These are phyloP conservation scores for Botryosphaeria dothidea DNA, from an alignment of 2,329 filamentous ascomycete genomes.

Conservation along the genomic window DNA sequence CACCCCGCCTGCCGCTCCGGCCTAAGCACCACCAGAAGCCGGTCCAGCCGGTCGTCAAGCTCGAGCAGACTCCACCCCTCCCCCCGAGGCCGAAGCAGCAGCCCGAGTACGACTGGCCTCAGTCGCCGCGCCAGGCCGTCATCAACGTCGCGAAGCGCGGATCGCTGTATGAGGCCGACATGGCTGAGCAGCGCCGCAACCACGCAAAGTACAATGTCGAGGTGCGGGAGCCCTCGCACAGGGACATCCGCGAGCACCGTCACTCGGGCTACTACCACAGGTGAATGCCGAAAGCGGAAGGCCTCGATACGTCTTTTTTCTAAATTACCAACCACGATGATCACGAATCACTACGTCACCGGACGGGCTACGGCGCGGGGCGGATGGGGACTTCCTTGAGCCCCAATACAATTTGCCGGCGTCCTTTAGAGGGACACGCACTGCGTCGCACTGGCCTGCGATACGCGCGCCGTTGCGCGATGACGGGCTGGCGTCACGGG, in stretches of 20 bases:
- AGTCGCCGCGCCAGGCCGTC: conserved; percentile 27
- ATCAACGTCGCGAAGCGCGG: conserved; percentile 33
- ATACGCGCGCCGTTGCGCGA: not conserved
- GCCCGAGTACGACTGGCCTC: conserved; percentile 23
- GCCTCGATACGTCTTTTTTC: conserved; percentile 4
- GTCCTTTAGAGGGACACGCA: not conserved
- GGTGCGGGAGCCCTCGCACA: conserved; percentile 41
- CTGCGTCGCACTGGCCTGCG: not conserved
- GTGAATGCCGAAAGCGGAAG: not conserved
- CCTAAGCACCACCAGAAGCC: conserved; percentile 16
- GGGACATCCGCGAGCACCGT: conserved; percentile 38
- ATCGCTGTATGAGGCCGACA: conserved; percentile 43
- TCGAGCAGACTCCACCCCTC: not conserved
- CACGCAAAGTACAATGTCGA: conserved; percentile 42
- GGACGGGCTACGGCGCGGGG: not conserved
- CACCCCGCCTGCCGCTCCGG: conserved; percentile 34
- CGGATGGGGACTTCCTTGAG: conserved; percentile 2
- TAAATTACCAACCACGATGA: not conserved
- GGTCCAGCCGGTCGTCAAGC: conserved; percentile 1
- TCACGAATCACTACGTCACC: conserved; percentile 7
- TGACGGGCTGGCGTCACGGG: not conserved
- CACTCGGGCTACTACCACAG: conserved; percentile 42
- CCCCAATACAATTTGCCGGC: not conserved
- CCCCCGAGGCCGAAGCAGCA: conserved; percentile 18
- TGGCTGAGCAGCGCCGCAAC: conserved; percentile 36